Evolutionary conservation across 345 rosid species (phyloP), one percentile per base, ranked within the genome.

Genomic region (Stellera chamaejasme): DNA sequence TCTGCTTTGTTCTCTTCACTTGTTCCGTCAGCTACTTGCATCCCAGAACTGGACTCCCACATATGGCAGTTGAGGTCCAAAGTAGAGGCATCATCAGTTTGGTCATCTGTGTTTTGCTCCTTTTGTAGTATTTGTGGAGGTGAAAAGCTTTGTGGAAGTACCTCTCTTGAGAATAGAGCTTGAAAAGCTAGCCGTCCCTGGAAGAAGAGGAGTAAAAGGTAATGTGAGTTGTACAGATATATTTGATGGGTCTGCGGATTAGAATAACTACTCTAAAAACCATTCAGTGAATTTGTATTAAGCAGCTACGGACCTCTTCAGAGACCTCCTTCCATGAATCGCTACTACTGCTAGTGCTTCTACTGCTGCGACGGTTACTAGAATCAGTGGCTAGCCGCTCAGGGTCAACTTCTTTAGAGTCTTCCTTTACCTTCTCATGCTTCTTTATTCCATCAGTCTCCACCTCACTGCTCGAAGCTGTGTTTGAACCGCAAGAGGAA

Each of bases 401-500:
- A 26, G 58, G 73, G 63, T 82, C 87, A 66, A 60, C 75, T 70
- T 73, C 94, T 75, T 82, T 71, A 5, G 72, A 53, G 46, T 76
- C 82, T 59, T 70, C 87, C 50, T 64, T 63, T 55, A 45, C 80
- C 48, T 78, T 72, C 52, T 81, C 85, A 43, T 73, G 68, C 59
- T 81, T 85, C 69, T 77, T 80, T 59, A 79, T 68, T 47, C 77
- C 83, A 63, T 88, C 81, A 0, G 81, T 82, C 70, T 92, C 98
- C 4, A 81, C 69, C 59, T 92, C 98, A 67, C 93, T 82, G 75
- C 93, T 81, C 14, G 94, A 87, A 10, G 92, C 63, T 32, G 96
- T 83, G 73, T 92, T 88, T 49, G 98, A 92, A 47, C 90, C 96
- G 67, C 98, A 84, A 0, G 98, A 92, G 68, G 98, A 92, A n/a